phyloP scores from a whole-genome alignment of 768 basidiomycete genomes.

The Boletus insuetus region DNA sequence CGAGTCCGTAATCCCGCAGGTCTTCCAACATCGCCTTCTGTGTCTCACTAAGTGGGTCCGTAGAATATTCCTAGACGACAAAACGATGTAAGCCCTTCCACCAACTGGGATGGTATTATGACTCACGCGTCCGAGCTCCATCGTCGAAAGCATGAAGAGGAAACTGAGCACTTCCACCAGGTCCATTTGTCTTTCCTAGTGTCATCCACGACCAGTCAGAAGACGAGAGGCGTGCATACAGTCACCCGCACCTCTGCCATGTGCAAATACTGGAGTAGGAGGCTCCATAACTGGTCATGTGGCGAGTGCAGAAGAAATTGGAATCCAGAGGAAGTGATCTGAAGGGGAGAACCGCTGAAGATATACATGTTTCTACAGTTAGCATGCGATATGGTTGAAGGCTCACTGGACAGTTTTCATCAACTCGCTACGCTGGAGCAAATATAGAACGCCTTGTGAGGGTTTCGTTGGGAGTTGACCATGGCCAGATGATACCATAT shows the following conservation, averaged over 20 bases:
- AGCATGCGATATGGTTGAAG: not conserved
- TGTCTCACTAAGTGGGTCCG: slow-evolving; percentile 71
- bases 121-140: slow-evolving; percentile 86
- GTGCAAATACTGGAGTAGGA: slow-evolving; percentile 86
- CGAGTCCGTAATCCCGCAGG: slow-evolving; percentile 90
- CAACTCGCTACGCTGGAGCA: slow-evolving; percentile 80
- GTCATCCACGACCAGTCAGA: slow-evolving; percentile 12
- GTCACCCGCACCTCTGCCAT: slow-evolving; percentile 66
- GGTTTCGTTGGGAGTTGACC: slow-evolving; percentile 75
- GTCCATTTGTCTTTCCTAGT: slow-evolving; percentile 84
- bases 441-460: slow-evolving; percentile 77
- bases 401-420: slow-evolving; percentile 74
- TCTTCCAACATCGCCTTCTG: slow-evolving; percentile 89
- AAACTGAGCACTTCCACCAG: slow-evolving; percentile 91
- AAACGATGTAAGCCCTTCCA: not conserved
- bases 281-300: slow-evolving; percentile 93
- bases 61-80: slow-evolving; percentile 78
- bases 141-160: slow-evolving; percentile 95
- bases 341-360: slow-evolving; percentile 52
- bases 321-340: slow-evolving; percentile 93
- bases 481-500: slow-evolving; percentile 92
- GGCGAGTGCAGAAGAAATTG: slow-evolving; percentile 95
- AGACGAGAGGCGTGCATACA: slow-evolving; percentile 1
- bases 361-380: not conserved
- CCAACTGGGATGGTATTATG: not conserved